Base-by-base conservation (phyloP, 2,329 filamentous ascomycete genomes). In the Claviceps purpurea region DNA sequence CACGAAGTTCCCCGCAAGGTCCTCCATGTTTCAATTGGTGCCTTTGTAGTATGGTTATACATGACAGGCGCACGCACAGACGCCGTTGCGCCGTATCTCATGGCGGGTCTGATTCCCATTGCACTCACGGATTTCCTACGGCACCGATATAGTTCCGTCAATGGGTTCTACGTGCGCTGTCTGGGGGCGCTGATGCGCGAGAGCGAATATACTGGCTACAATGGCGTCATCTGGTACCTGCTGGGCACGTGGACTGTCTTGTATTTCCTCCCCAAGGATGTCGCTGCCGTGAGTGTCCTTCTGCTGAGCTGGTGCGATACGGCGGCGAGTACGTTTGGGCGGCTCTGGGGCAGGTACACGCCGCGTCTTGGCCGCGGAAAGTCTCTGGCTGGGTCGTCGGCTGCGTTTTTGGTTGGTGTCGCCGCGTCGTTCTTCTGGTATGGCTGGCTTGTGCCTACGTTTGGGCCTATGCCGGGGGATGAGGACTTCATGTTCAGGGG, bases 251-350 rank as follows among this genome's bases (percentile, higher is more conserved):
- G 89, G 82, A 76, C 83, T 37, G 89, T 91, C 16, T 79, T 97
- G 58, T 81, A 81, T 59, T 89, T 88, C 66, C 89, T 94, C 66
- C 89, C 90, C 57, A 98, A 97, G 71, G 93, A 98, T 61, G 79
- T 98, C 24, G 89, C 85, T 7, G 85, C 95, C 48, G 85, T 97
- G 74, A 84, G 86, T 55, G 85, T 97, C 44, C 74, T 98, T 61
- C 78, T 98, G 42, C 79, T 98, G 24, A 94, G 87, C 64, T 98
- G 93, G 93, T 98, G 93, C 69, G 93, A 98, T 67, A 97, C 93
- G 1, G 93, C 93, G 39, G 93, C 93, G 49, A 93, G 86, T 64
- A 98, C 93, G 0, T 90, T 98, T 63, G 93, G 93, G 50, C 81
- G 93, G 51, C 73, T 91, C 14, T 97, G 87, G 70, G 93, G 93